Evolutionary conservation across 106 monocot genomes (phyloP).

Genomic region (Xerophyta viscosa): DNA sequence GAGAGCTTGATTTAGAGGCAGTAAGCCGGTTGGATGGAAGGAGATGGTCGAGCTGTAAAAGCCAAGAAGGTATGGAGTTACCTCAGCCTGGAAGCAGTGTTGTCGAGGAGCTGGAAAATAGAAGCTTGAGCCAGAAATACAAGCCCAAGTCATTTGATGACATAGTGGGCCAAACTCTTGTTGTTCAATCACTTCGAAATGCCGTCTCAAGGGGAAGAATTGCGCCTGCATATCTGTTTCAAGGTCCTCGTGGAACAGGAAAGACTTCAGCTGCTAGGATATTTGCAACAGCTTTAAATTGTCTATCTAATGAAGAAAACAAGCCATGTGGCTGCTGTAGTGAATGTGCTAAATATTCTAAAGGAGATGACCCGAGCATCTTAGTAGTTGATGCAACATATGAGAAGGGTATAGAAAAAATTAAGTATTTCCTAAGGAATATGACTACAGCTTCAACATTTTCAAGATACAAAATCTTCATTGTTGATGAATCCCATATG

Average conservation of each 20-base stretch:
- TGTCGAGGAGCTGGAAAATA: conserved; percentile 22
- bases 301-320: conserved; percentile 33
- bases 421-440: conserved; percentile 37
- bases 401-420: conserved; percentile 31
- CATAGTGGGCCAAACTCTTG: conserved; percentile 63
- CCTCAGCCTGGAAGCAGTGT: conserved; percentile 14
- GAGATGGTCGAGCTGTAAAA: conserved; percentile 89
- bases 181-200: conserved; percentile 61
- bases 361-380: conserved; percentile 29
- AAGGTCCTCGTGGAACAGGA: conserved; percentile 69
- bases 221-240: conserved; percentile 69
- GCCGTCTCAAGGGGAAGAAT: conserved; percentile 44
- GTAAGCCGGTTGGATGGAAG: conserved; percentile 77
- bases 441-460: conserved; percentile 10
- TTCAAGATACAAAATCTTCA: conserved; percentile 35
- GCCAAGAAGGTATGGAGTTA: conserved; percentile 45
- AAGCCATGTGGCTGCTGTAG: conserved; percentile 57
- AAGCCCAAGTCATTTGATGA: conserved; percentile 52
- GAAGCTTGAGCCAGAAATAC: conserved; percentile 48
- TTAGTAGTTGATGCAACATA: conserved; percentile 42
- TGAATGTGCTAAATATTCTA: conserved; percentile 36
- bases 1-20: conserved; percentile 85
- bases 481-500: conserved; percentile 67
- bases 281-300: conserved; percentile 73
- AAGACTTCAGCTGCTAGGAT: conserved; percentile 59